These are phyloP conservation scores for Dysphania ambrosioides DNA, from an alignment of 148 eudicot genomes.

Conservation along the genomic window DNA sequence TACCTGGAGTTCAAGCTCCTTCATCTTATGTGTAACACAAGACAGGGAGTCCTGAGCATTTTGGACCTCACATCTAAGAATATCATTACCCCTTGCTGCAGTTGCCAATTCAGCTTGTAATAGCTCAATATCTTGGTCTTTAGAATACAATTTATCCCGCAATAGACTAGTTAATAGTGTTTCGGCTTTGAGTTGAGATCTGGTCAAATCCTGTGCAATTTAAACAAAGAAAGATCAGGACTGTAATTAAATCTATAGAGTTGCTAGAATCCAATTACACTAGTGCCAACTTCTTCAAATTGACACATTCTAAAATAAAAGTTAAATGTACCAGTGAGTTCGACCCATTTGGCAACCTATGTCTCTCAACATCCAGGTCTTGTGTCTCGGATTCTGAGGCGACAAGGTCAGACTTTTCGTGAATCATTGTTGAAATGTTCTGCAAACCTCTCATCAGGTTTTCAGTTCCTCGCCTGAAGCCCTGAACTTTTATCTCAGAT, in stretches of 20 bases:
- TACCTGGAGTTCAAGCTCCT: constrained; percentile 87
- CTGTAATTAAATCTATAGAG: not conserved
- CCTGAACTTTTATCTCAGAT: constrained; percentile 73
- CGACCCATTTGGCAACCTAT: constrained; percentile 28
- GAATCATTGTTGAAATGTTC: constrained; percentile 41
- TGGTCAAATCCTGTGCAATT: constrained; percentile 40
- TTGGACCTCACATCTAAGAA: constrained; percentile 78
- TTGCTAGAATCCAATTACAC: not conserved
- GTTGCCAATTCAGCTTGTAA: constrained; percentile 82
- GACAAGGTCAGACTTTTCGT: constrained; percentile 46
- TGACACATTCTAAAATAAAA: not conserved
- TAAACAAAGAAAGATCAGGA: not conserved
- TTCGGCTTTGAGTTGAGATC: constrained; percentile 73
- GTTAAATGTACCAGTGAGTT: constrained; percentile 44
- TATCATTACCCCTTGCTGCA: constrained; percentile 66
- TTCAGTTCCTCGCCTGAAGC: constrained; percentile 61
- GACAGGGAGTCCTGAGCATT: constrained; percentile 70
- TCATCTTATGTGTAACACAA: constrained; percentile 69
- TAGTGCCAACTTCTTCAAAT: not conserved
- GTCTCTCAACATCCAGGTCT: constrained; percentile 25
- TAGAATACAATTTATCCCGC: constrained; percentile 69
- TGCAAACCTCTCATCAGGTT: constrained; percentile 52
- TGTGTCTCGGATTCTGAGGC: constrained; percentile 32
- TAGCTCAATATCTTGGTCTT: constrained; percentile 69
- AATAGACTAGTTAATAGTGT: constrained; percentile 60